phyloP scores from a whole-genome alignment of 345 rosid species.

The Moricandia moricandioides region DNA sequence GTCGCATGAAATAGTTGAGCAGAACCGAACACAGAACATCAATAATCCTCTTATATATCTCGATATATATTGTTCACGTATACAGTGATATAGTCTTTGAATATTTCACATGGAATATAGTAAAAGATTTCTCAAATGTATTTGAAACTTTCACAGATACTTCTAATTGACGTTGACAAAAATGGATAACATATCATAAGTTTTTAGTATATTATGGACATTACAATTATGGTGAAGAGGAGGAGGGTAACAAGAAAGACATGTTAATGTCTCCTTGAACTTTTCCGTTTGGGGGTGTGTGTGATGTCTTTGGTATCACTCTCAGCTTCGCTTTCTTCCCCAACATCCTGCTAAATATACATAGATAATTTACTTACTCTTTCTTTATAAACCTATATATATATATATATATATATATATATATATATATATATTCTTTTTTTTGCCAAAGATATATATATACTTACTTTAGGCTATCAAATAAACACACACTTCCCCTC shows the following conservation, averaged over 20 bases:
- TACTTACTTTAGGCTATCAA: not conserved
- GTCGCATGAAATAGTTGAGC: not conserved
- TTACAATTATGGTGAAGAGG: conserved; percentile 4
- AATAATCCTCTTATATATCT: not conserved
- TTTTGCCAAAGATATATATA: too few species aligned
- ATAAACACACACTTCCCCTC: conserved; percentile 36
- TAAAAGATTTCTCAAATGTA: not conserved
- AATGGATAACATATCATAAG: not conserved
- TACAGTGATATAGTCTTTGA: not conserved
- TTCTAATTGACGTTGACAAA: not conserved
- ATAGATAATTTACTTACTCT: not conserved
- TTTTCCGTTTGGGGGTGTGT: conserved; percentile 67
- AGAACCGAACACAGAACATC: not conserved
- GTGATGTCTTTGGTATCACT: conserved; percentile 57
- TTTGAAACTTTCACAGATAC: not conserved
- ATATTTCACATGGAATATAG: not conserved
- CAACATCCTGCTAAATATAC: conserved; percentile 47
- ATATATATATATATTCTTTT: too few species aligned
- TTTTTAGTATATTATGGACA: not conserved
- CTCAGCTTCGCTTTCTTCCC: conserved; percentile 66
- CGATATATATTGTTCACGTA: not conserved
- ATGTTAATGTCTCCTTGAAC: conserved; percentile 35
- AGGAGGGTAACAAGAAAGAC: conserved; percentile 41
- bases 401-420: too few species aligned
- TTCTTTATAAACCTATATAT: not conserved